Conservation (phyloP, 768 basidiomycete genomes). For the Hemileccinum rubropunctum region DNA sequence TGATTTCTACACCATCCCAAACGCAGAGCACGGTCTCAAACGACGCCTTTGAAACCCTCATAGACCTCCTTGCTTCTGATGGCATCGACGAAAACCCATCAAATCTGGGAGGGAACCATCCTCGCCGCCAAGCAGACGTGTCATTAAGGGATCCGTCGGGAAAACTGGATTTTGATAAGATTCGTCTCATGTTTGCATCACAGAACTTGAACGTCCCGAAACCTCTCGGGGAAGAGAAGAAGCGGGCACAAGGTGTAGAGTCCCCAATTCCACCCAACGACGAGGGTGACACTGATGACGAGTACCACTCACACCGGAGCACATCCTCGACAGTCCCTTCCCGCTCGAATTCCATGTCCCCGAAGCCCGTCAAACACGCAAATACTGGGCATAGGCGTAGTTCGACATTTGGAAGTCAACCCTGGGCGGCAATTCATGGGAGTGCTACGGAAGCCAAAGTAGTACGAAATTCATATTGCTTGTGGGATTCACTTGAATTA, state of each 20-base stretch:
- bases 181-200: conserved; percentile 25
- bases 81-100: conserved; percentile 15
- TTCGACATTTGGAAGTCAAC: conserved; percentile 23
- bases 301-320: conserved; percentile 6
- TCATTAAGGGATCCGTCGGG: conserved; percentile 27
- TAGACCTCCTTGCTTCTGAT: conserved; percentile 31
- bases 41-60: conserved; percentile 26
- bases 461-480: not conserved
- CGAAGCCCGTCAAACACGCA: conserved; percentile 3
- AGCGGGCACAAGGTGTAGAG: not conserved
- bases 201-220: conserved; percentile 13
- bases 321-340: conserved; percentile 8
- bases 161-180: conserved; percentile 31
- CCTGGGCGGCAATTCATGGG: conserved; percentile 11
- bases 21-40: conserved; percentile 15
- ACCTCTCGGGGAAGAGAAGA: not conserved
- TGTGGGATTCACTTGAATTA: not conserved
- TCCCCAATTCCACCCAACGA: not conserved
- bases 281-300: conserved; percentile 20
- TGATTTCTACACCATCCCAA: conserved; percentile 24
- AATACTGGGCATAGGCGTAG: conserved; percentile 17
- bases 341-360: conserved; percentile 16
- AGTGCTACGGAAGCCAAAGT: conserved; percentile 6
- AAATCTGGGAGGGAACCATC: not conserved
- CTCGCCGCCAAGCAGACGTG: conserved; percentile 1